Percentiles rank a stretch among this genome's conserved stretches.
Conservation (phyloP, 768 basidiomycete species). For the Phanerochaete carnosa region DNA sequence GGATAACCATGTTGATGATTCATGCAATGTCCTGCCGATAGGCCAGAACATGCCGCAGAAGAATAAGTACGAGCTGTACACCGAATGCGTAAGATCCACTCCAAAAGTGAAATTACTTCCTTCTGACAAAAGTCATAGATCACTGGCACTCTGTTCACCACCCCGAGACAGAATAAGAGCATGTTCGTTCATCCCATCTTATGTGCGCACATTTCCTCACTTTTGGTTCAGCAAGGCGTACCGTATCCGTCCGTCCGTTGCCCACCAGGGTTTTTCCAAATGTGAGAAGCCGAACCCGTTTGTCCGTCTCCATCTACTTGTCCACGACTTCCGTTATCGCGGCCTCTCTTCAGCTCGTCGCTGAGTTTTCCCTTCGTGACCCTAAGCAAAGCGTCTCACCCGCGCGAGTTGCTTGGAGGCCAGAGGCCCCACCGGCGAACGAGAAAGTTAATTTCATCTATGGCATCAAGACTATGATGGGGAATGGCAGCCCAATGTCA, state of each 20-base stretch:
- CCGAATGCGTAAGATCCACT: conserved; percentile 44
- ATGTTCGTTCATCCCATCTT: conserved; percentile 32
- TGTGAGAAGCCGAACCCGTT: conserved; percentile 53
- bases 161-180: conserved; percentile 54
- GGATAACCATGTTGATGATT: not conserved
- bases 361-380: conserved; percentile 57
- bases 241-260: conserved; percentile 65
- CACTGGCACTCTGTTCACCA: conserved; percentile 57
- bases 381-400: conserved; percentile 58
- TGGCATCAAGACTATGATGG: conserved; percentile 60
- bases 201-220: not conserved
- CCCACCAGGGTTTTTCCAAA: conserved; percentile 52
- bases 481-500: conserved; percentile 60
- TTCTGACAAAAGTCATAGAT: conserved; percentile 34
- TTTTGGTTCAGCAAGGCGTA: conserved; percentile 49
- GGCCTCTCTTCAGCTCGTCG: conserved; percentile 44
- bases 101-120: no score
- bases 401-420: conserved; percentile 65
- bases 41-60: conserved; percentile 64
- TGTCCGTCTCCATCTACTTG: conserved; percentile 31
- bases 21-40: conserved; percentile 53
- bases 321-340: not conserved
- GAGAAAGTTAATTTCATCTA: conserved; percentile 51
- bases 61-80: conserved; percentile 59
- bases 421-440: conserved; percentile 45